Evolutionary conservation across 1,284 basidiomycete species (phyloP), one percentile per base, ranked within the genome.

Genomic region (Ganoderma lingzhi): DNA sequence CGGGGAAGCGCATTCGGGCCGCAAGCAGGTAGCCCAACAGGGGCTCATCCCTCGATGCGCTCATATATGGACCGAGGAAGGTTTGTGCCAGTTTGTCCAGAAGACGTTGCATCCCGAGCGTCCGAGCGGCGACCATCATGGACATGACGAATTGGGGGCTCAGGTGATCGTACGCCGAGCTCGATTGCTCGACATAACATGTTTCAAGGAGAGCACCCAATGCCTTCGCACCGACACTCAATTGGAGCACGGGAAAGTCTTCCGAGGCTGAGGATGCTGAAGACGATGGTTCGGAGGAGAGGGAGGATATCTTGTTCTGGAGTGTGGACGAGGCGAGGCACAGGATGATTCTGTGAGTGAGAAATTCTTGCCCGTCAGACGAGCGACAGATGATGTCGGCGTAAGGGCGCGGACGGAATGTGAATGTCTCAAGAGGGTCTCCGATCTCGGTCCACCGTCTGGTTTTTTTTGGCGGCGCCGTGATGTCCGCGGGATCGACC

Each of bases 331-430:
- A 86, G 3, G 85, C 81, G 37, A 85, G 77, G 30, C 82, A 79
- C 17, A 87, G 78, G 42, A 84, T 78, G 39, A 82, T 72, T 65
- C 82, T 84, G 78, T 84, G 84, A 30, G 83, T 79, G 23, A 76
- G 79, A 72, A 86, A 86, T 71, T 84, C 82, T 60, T 83, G 77
- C 65, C 81, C 78, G 74, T 87, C 85, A 23, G 84, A 84, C 2
- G 85, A 86, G 62, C 83, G 82, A 32, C 88, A 74, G 59, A 84
- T 80, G 56, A 87, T 73, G 71, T 86, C 85, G 41, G 72, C 61
- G 32, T 58, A 68, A 10, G 55, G 53, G 8, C 61, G 62, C 6
- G 44, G 19, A 19, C 45, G 56, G 60, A 41, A 65, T 61, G 63
- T 44, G 65, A 62, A 42, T n/a, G 59, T 14, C 60, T 62, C 41